These are phyloP conservation scores for Pyricularia pennisetigena DNA, from an alignment of 2,329 filamentous ascomycete species.

Conservation along the genomic window DNA sequence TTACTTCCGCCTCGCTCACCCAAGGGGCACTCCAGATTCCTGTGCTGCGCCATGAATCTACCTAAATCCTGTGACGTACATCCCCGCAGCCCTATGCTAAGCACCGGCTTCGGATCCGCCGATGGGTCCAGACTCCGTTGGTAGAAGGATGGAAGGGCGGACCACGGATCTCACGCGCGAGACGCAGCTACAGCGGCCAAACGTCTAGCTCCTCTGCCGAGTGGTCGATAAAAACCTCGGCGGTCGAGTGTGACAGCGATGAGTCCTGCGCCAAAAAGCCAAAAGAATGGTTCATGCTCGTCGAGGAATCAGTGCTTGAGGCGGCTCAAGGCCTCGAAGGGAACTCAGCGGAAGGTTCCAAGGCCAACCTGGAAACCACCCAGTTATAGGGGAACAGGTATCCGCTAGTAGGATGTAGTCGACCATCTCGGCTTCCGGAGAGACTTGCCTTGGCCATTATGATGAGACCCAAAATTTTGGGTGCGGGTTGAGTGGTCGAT, in stretches of 20 bases:
- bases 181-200: slow-evolving; percentile 53
- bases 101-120: slow-evolving; percentile 27
- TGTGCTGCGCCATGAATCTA: slow-evolving; percentile 59
- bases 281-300: slow-evolving; percentile 53
- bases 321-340: slow-evolving; percentile 51
- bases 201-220: slow-evolving; percentile 38
- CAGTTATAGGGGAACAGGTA: slow-evolving; percentile 72
- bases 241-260: slow-evolving; percentile 41
- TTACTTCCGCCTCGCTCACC: slow-evolving; percentile 65
- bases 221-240: slow-evolving; percentile 44
- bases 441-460: no score
- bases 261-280: slow-evolving; percentile 63
- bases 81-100: slow-evolving; percentile 68
- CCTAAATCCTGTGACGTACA: slow-evolving; percentile 49
- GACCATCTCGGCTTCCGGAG: slow-evolving; percentile 24
- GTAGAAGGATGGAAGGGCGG: slow-evolving; percentile 48
- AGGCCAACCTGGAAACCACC: slow-evolving; percentile 66
- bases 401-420: slow-evolving; percentile 51
- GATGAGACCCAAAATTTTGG: no score
- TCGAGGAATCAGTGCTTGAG: slow-evolving; percentile 60
- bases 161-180: slow-evolving; percentile 35
- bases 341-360: slow-evolving; percentile 59
- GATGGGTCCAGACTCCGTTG: slow-evolving; percentile 14
- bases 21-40: slow-evolving; percentile 60
- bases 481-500: no score